phyloP scores from a whole-genome alignment of 257 asterid species.

The Anisodus tanguticus region DNA sequence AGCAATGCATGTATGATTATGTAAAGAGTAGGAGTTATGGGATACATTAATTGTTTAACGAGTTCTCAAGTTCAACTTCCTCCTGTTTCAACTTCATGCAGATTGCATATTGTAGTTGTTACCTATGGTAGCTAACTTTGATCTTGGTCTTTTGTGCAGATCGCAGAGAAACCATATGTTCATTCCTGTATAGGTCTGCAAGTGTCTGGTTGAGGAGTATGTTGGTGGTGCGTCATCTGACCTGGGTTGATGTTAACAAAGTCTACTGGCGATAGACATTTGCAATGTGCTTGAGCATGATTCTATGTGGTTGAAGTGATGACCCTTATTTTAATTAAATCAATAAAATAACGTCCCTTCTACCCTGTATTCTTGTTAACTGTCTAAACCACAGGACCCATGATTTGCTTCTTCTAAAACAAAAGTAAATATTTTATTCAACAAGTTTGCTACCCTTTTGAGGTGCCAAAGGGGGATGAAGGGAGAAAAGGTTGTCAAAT shows the following conservation, averaged over 20 bases:
- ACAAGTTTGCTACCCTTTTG: neutral
- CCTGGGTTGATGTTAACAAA: neutral
- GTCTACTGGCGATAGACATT: neutral
- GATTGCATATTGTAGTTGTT: neutral
- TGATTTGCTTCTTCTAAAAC: neutral
- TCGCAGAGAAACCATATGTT: conserved; percentile 10
- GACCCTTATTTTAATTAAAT: neutral
- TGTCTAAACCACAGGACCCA: neutral
- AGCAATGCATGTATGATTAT: neutral
- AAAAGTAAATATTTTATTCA: neutral
- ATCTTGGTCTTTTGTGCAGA: neutral
- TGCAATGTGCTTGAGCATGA: neutral
- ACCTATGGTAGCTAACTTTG: conserved; percentile 3
- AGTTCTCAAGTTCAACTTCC: neutral
- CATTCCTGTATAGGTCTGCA: neutral
- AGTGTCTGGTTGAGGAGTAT: neutral
- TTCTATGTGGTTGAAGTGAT: neutral
- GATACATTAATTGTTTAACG: neutral
- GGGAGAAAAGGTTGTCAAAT: neutral
- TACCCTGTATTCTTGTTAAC: neutral
- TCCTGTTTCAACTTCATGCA: neutral
- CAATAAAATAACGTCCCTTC: neutral
- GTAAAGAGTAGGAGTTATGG: neutral
- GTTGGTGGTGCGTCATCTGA: neutral
- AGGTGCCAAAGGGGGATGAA: neutral